phyloP scores from a whole-genome alignment of 75 land plant genomes.

The Selaginella tamariscina region DNA sequence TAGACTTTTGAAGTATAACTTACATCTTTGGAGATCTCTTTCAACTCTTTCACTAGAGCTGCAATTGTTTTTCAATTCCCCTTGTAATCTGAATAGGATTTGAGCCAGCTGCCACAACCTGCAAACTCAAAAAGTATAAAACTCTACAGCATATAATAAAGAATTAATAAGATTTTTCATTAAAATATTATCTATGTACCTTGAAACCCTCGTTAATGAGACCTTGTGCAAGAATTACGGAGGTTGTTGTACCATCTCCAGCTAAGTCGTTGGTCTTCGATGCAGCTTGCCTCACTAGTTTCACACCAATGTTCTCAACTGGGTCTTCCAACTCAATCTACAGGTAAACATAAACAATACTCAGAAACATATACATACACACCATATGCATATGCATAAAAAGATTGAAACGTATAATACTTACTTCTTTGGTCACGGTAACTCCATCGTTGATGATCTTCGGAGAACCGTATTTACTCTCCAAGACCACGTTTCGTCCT shows the following conservation, averaged over 20 bases:
- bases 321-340: slow-evolving; percentile 84
- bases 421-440: slow-evolving; percentile 74
- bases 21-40: slow-evolving; percentile 63
- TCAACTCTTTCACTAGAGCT: slow-evolving; percentile 51
- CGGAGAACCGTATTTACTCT: slow-evolving; percentile 20
- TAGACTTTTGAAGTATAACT: background rate
- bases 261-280: slow-evolving; percentile 21
- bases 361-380: background rate
- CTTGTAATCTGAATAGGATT: slow-evolving; percentile 65
- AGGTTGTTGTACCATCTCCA: slow-evolving; percentile 86
- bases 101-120: slow-evolving; percentile 81
- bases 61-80: slow-evolving; percentile 75
- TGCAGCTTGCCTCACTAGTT: slow-evolving; percentile 74
- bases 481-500: slow-evolving; percentile 83
- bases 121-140: background rate
- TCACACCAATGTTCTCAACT: slow-evolving; percentile 87
- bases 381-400: no score
- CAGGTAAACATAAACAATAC: no score
- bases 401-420: background rate
- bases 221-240: slow-evolving; percentile 80
- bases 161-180: no score
- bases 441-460: slow-evolving; percentile 92
- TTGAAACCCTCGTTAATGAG: slow-evolving; percentile 86
- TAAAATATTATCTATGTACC: slow-evolving; percentile 30
- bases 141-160: background rate